Percentiles rank a stretch among this genome's conserved stretches.
phyloP scores from a whole-genome alignment of 768 basidiomycete species.

The Russula dissimulans region DNA sequence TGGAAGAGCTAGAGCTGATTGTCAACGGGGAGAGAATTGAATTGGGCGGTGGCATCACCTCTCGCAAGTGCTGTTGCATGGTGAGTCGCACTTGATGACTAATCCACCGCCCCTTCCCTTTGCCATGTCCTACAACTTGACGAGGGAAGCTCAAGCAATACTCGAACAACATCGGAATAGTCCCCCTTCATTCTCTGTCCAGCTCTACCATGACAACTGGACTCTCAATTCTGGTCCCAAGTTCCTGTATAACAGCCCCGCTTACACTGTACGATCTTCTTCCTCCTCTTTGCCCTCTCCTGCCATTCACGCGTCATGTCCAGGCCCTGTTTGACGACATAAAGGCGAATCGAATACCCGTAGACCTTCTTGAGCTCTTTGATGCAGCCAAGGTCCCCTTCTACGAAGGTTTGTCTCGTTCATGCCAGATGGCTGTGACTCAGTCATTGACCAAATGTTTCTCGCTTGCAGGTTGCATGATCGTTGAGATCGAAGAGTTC shows the following conservation, averaged over 20 bases:
- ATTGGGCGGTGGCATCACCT: conserved; percentile 9
- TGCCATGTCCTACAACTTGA: conserved; percentile 66
- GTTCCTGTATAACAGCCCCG: conserved; percentile 72
- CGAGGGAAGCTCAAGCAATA: conserved; percentile 53
- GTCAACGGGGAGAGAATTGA: background rate
- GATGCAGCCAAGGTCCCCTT: conserved; percentile 66
- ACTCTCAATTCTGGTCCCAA: conserved; percentile 72
- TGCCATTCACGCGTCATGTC: conserved; percentile 2
- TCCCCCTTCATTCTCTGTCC: conserved; percentile 69
- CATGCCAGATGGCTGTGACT: background rate
- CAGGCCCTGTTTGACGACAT: conserved; percentile 80
- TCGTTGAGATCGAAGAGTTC: conserved; percentile 77
- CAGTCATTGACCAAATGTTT: background rate
- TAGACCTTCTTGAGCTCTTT: conserved; percentile 77
- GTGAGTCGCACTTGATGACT: conserved; percentile 2
- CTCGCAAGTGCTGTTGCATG: conserved; percentile 11
- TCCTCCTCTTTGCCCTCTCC: background rate
- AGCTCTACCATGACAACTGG: conserved; percentile 76
- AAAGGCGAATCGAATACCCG: conserved; percentile 72
- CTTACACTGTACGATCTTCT: conserved; percentile 36
- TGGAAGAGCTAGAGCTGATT: conserved; percentile 48
- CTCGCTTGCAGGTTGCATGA: conserved; percentile 58
- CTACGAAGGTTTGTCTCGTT: conserved; percentile 60
- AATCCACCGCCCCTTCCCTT: background rate
- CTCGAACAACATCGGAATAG: conserved; percentile 45